Evolutionary conservation across 2,329 filamentous ascomycete species (phyloP), one percentile per base, ranked within the genome.

Genomic region (Dryadomyces sulphureus): DNA sequence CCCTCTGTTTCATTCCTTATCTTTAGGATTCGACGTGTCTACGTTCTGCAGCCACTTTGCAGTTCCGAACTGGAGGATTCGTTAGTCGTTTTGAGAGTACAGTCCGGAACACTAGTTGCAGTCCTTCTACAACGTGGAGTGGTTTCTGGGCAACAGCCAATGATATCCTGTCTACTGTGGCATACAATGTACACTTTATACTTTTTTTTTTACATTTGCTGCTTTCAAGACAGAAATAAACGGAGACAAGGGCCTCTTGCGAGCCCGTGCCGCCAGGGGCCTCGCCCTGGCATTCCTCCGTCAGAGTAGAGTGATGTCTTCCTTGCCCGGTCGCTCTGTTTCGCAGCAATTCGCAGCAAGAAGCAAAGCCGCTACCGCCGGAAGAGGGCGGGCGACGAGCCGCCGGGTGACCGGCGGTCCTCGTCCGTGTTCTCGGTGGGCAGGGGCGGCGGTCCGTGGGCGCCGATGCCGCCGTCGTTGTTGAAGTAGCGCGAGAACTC

Each of bases 401-500:
- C 46, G n/a, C 36, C 19, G 17, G 34, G 34, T 16, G 42, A 9
- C 32, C 35, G 35, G 30, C 36, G 11, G 32, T 45, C 46, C 22
- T 48, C 46, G 46, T 48, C 46, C 1, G 46, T 48, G 46, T 45
- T 48, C 59, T 67, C 65, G 36, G 61, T 58, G 20, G 68, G 68
- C 49, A 72, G 69, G 35, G 74, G 74, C 27, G 76, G 70, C 77
- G 68, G 55, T 72, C 21, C 74, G 57, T 72, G 75, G 57, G 61
- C 60, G 20, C 25, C 60, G 60, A 30, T 14, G 45, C 64, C 65
- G 55, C 73, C 70, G 42, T 65, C 68, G 49, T 73, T 75, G 54
- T 80, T 75, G 62, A 98, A 98, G 69, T 94, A 98, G 70, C 95
- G 95, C 57, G 81, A 72, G 64, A 98, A 96, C 58, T 96, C 89